Percentiles rank a stretch among this genome's conserved stretches.
Evolutionary conservation across 176 grass and related monocot genomes (phyloP).

Genomic region (Calamus simplicifolius): DNA sequence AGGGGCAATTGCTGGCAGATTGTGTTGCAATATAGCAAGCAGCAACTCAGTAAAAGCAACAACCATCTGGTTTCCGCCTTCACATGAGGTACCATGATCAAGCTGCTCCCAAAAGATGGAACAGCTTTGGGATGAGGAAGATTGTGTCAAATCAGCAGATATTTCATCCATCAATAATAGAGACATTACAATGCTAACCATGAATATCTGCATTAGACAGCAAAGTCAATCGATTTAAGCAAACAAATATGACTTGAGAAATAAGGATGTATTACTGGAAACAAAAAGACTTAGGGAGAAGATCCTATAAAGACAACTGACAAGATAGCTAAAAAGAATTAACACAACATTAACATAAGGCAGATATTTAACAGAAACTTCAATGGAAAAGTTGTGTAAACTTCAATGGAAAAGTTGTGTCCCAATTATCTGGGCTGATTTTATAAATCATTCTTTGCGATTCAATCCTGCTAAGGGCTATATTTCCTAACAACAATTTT

Average conservation of each 20-base stretch:
- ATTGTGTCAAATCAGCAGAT: slow-evolving; percentile 39
- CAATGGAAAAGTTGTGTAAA: no score
- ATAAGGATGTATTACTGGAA: no score
- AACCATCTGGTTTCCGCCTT: slow-evolving; percentile 46
- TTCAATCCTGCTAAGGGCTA: no score
- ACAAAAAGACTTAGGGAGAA: no score
- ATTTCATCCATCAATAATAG: slow-evolving; percentile 66
- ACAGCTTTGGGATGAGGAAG: slow-evolving; percentile 16
- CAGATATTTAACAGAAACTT: no score
- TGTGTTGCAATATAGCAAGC: slow-evolving; percentile 55
- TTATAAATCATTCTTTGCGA: no score
- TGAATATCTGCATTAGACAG: slow-evolving; percentile 59
- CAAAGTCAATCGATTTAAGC: slow-evolving; percentile 8
- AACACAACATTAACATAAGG: no score
- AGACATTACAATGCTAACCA: slow-evolving; percentile 73
- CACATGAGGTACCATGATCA: slow-evolving; percentile 29
- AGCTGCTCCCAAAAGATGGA: slow-evolving; percentile 22
- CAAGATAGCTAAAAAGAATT: no score
- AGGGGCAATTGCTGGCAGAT: slow-evolving; percentile 36
- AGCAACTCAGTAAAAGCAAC: slow-evolving; percentile 64
- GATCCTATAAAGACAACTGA: no score
- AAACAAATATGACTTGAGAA: neutral
- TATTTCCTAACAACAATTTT: no score
- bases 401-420: no score
- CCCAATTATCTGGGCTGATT: no score